Conservation (phyloP, 805 yeast species). For the Metschnikowia colocasiae region DNA sequence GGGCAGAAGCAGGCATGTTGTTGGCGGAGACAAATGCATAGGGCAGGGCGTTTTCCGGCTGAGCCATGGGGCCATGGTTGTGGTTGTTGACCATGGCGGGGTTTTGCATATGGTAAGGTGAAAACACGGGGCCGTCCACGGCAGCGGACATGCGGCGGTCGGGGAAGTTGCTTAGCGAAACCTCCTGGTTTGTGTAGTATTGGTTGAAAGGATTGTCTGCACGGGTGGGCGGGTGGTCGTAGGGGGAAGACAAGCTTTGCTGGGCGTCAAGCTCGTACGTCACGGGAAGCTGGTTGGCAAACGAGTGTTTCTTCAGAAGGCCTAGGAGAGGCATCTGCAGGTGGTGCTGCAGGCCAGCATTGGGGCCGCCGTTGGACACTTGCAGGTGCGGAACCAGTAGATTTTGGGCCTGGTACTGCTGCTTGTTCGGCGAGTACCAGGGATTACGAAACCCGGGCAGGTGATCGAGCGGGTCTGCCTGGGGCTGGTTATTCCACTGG, state of each 20-base stretch:
- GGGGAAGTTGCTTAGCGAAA: conserved; percentile 21
- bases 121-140: conserved; percentile 26
- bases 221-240: conserved; percentile 41
- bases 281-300: conserved; percentile 45
- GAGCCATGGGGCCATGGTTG: conserved; percentile 3
- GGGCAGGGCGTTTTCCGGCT: conserved; percentile 1
- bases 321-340: conserved; percentile 24
- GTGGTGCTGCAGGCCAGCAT: not conserved
- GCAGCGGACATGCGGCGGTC: conserved; percentile 40
- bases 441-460: conserved; percentile 40
- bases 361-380: not conserved
- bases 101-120: conserved; percentile 14
- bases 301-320: conserved; percentile 30
- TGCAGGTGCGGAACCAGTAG: not conserved
- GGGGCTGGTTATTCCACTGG: not conserved
- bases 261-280: conserved; percentile 44
- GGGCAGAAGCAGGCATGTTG: conserved; percentile 8
- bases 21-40: conserved; percentile 2
- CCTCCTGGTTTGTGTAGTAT: conserved; percentile 39
- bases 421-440: conserved; percentile 33
- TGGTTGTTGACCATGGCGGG: not conserved
- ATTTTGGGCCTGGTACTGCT: conserved; percentile 11
- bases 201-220: conserved; percentile 45
- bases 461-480: conserved; percentile 6
- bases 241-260: conserved; percentile 25